Base-by-base conservation (phyloP, 345 rosid genomes). In the Linum lewisii region DNA sequence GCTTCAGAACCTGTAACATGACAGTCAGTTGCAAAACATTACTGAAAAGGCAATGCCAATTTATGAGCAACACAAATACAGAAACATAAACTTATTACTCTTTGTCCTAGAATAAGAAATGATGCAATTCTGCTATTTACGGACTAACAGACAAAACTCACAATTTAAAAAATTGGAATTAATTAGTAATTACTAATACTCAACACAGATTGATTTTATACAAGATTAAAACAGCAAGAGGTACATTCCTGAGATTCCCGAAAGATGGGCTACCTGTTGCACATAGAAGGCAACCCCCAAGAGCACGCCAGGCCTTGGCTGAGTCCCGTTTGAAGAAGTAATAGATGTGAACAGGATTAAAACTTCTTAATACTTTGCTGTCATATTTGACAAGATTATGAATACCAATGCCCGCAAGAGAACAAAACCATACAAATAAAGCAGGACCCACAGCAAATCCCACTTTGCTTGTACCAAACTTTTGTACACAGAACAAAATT, bases 1-100 rank as follows among this genome's bases (percentile, higher is more conserved):
- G 99, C 99, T 79, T 93, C 99, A 50, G 99, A 89, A 60, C 99
- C 99, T 93, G 75, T 66, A 82, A 70, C n/a, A n/a, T n/a, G n/a
- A n/a, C n/a, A n/a, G n/a, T n/a, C n/a, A n/a, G n/a, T n/a, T n/a
- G n/a, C n/a, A n/a, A n/a, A n/a, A n/a, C n/a, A n/a, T n/a, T n/a
- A n/a, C n/a, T n/a, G n/a, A n/a, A n/a, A n/a, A n/a, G n/a, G n/a
- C n/a, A n/a, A n/a, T n/a, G n/a, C n/a, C n/a, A n/a, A n/a, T n/a
- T n/a, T n/a, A n/a, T n/a, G n/a, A n/a, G n/a, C n/a, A n/a, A n/a
- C n/a, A n/a, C n/a, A n/a, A n/a, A n/a, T n/a, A n/a, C n/a, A n/a
- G n/a, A n/a, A n/a, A n/a, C n/a, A n/a, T n/a, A n/a, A n/a, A n/a
- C n/a, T n/a, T 29, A 4, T 26, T 29, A 4, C n/a, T n/a, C 34